Evolutionary conservation across 2,329 filamentous ascomycete species (phyloP).

Genomic region (Chaetomium strumarium): DNA sequence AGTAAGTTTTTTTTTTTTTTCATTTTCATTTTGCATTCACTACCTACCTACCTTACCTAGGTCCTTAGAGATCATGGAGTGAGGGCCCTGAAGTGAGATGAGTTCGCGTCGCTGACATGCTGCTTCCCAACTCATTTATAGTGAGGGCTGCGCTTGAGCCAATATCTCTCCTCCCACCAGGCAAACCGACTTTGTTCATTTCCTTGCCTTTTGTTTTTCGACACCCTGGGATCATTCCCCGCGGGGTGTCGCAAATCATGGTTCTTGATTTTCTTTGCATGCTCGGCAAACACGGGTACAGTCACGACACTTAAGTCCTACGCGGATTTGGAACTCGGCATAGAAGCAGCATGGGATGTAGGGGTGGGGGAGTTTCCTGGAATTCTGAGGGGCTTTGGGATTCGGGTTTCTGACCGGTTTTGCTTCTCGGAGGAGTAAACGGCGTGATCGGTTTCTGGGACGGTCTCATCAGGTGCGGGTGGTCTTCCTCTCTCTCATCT

Average conservation of each 20-base stretch:
- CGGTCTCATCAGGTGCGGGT: neutral
- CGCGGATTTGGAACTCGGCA: neutral
- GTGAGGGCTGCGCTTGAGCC: neutral
- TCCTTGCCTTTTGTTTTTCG: neutral
- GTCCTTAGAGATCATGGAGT: neutral
- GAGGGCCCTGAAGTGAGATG: too few species aligned
- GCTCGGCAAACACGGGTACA: neutral
- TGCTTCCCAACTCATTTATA: neutral
- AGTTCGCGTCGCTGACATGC: neutral
- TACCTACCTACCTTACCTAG: too few species aligned
- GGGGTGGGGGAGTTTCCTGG: neutral
- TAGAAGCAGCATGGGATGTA: neutral
- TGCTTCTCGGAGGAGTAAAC: constrained; percentile 5
- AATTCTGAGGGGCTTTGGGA: neutral
- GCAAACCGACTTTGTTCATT: too few species aligned
- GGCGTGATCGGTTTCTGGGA: neutral
- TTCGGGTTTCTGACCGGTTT: neutral
- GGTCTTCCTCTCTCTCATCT: neutral
- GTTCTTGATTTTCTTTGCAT: neutral
- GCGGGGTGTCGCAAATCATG: too few species aligned
- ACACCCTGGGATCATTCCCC: too few species aligned
- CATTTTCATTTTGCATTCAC: neutral
- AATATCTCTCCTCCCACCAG: neutral
- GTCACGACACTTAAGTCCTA: neutral
- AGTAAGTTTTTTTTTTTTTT: neutral